Percentiles rank a stretch among this genome's conserved stretches.
Conservation (phyloP, 2,329 filamentous ascomycete species). For the Zymoseptoria ardabiliae region DNA sequence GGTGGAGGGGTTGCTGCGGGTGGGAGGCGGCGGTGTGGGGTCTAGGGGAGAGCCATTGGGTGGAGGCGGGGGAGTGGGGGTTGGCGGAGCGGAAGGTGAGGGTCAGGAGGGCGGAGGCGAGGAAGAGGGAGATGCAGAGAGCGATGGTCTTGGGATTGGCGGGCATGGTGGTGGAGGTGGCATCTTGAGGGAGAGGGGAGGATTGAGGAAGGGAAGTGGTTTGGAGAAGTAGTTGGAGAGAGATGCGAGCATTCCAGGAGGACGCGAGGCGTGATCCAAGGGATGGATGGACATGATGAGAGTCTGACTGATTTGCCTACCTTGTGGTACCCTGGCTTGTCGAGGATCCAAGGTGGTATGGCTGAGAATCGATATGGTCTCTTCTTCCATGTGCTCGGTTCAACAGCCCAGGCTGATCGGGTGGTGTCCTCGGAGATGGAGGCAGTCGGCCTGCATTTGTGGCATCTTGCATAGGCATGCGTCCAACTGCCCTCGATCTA, state of each 20-base stretch:
- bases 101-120: constrained; percentile 29
- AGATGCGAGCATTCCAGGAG: neutral
- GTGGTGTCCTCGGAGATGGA: no score
- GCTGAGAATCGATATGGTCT: no score
- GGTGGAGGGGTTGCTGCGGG: constrained; percentile 12
- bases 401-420: no score
- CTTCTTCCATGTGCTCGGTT: no score
- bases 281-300: neutral
- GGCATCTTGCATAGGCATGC: no score
- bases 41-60: constrained; percentile 15
- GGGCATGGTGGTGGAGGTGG: constrained; percentile 7
- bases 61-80: constrained; percentile 11
- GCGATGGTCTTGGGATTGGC: constrained; percentile 24
- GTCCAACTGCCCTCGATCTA: no score
- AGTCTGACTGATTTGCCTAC: neutral
- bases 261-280: constrained; percentile 1
- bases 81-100: constrained; percentile 20
- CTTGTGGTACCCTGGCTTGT: neutral
- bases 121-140: constrained; percentile 29
- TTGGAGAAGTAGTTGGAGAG: neutral
- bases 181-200: constrained; percentile 8
- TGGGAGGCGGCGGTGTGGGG: constrained; percentile 1
- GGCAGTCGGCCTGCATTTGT: no score
- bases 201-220: constrained; percentile 3
- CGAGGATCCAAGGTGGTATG: no score